Evolutionary conservation across 192 early-diverging fungal genomes (phyloP).

Genomic region (Backusella luteola): DNA sequence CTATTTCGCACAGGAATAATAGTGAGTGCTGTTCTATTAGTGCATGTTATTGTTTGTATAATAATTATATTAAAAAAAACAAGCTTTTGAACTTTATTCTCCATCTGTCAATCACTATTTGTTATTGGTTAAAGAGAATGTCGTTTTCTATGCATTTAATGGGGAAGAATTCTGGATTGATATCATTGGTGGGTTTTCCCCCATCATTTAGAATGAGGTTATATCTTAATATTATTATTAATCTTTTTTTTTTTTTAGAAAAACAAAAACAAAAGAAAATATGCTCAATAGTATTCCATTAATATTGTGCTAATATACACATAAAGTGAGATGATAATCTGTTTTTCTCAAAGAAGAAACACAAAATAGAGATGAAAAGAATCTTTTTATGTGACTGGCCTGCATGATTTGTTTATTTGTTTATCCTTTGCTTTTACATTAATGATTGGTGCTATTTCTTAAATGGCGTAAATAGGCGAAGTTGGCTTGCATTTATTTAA

Average conservation of each 20-base stretch:
- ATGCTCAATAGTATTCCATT: no score
- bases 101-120: neutral
- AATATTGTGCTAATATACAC: neutral
- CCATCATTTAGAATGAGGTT: neutral
- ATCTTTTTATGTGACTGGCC: neutral
- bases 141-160: neutral
- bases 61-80: neutral
- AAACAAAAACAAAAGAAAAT: no score
- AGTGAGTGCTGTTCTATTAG: no score
- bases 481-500: neutral
- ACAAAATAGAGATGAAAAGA: neutral
- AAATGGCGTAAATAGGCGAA: neutral
- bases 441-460: slow-evolving; percentile 5
- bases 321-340: no score
- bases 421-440: neutral
- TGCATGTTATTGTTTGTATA: neutral
- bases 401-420: slow-evolving; percentile 6
- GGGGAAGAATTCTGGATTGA: neutral
- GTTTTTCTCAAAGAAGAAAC: neutral
- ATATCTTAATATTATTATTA: neutral
- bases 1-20: neutral
- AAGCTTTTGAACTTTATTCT: neutral
- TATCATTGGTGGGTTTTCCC: neutral
- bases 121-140: neutral
- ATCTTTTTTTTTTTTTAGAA: neutral